A percentile compares a stretch with the other conserved stretches of the same genome.
Conservation (phyloP, 345 rosid species). For the Murraya paniculata region DNA sequence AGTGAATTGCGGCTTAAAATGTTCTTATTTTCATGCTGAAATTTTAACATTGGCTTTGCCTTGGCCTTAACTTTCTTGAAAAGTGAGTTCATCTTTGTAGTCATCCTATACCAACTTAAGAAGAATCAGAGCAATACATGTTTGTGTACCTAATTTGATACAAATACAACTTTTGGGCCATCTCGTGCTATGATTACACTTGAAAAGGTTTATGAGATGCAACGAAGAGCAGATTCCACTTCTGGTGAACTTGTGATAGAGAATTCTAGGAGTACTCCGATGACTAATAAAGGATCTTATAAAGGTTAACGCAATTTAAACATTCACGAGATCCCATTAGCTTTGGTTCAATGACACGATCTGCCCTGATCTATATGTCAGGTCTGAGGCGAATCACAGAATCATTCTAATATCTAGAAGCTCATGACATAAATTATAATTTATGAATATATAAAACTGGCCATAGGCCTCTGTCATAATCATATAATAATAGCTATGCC, state of each 20-base stretch:
- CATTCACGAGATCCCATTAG: too few relatives aligned
- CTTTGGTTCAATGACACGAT: too few relatives aligned
- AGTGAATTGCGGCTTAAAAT: too few relatives aligned
- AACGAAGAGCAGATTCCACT: constrained; percentile 37
- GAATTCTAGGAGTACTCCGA: not conserved
- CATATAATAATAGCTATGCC: too few relatives aligned
- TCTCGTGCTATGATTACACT: constrained; percentile 64
- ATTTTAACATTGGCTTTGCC: constrained; percentile 58
- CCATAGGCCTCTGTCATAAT: rapidly evolving
- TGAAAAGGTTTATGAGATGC: constrained; percentile 49
- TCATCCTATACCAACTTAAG: not conserved
- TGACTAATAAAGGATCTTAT: too few relatives aligned
- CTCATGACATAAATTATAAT: too few relatives aligned
- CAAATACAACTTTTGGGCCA: constrained; percentile 59
- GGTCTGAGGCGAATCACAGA: too few relatives aligned
- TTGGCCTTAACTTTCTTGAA: constrained; percentile 67
- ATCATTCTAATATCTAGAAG: too few relatives aligned
- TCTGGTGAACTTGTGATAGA: constrained; percentile 5
- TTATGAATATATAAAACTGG: too few relatives aligned
- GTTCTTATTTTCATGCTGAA: too few relatives aligned
- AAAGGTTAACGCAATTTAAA: too few relatives aligned
- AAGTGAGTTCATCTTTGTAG: constrained; percentile 35
- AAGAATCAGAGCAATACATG: not conserved
- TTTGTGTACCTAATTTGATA: not conserved
- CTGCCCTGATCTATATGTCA: too few relatives aligned